Conservation (phyloP, 2,329 filamentous ascomycete species). For the Coleophoma crateriformis region DNA sequence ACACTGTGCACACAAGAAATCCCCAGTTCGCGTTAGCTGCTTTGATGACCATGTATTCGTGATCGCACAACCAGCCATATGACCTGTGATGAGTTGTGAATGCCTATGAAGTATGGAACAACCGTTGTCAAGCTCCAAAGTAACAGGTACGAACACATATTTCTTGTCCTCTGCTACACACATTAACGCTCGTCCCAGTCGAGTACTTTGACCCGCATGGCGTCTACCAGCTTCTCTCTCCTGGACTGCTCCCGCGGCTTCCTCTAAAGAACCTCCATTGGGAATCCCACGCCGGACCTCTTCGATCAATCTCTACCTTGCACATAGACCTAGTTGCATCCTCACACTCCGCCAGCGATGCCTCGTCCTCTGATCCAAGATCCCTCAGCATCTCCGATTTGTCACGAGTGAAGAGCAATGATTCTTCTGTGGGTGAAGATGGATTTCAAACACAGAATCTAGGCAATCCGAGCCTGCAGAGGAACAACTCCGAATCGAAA, state of each 20-base stretch:
- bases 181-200: conserved; percentile 45
- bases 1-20: neutral
- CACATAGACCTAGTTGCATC: conserved; percentile 76
- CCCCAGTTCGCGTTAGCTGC: neutral
- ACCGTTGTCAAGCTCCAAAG: conserved; percentile 68
- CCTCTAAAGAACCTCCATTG: conserved; percentile 91
- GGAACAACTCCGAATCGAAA: conserved; percentile 14
- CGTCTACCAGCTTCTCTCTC: conserved; percentile 76
- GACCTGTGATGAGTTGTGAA: neutral
- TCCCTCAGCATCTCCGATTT: conserved; percentile 24
- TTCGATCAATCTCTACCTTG: conserved; percentile 89
- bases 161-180: neutral
- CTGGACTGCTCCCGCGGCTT: conserved; percentile 71
- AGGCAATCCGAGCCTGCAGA: conserved; percentile 29
- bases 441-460: conserved; percentile 55
- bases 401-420: conserved; percentile 28
- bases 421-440: conserved; percentile 41
- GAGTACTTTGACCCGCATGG: conserved; percentile 94
- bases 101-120: conserved; percentile 52
- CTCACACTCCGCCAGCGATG: conserved; percentile 36
- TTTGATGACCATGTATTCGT: neutral
- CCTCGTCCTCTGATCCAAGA: conserved; percentile 28
- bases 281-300: conserved; percentile 87
- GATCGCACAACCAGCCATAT: neutral
- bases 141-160: conserved; percentile 52